phyloP scores from a whole-genome alignment of 2,329 filamentous ascomycete species.

The Fusarium lateritium region DNA sequence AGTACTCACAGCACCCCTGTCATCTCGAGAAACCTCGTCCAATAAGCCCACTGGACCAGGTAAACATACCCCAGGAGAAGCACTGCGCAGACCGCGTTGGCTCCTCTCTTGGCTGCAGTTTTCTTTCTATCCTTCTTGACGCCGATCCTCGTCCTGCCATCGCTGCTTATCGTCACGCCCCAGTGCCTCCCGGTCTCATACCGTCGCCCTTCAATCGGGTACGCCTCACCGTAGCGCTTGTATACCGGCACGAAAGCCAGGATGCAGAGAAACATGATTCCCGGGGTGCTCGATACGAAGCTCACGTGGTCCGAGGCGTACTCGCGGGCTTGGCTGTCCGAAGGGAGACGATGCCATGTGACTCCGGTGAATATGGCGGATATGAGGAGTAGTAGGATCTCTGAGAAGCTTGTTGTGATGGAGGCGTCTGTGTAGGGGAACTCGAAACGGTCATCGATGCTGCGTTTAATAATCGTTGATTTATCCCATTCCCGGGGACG shows the following conservation, averaged over 20 bases:
- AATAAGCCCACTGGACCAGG: constrained; percentile 38
- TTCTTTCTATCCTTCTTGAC: constrained; percentile 21
- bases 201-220: constrained; percentile 41
- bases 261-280: constrained; percentile 37
- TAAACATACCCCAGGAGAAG: constrained; percentile 34
- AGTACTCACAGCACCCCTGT: constrained; percentile 37
- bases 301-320: constrained; percentile 38
- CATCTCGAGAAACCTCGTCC: constrained; percentile 39
- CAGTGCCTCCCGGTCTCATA: constrained; percentile 42
- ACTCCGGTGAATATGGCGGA: constrained; percentile 44
- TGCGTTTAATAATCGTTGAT: constrained; percentile 35
- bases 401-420: constrained; percentile 38
- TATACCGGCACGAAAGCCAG: constrained; percentile 40
- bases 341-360: constrained; percentile 44
- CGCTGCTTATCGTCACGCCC: constrained; percentile 32
- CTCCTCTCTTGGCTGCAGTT: constrained; percentile 24
- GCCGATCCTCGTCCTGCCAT: constrained; percentile 34
- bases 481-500: constrained; percentile 37
- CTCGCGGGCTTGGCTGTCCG: constrained; percentile 20
- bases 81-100: background rate
- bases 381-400: constrained; percentile 39
- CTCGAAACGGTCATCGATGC: constrained; percentile 42
- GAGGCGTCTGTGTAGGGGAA: constrained; percentile 46
- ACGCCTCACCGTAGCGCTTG: constrained; percentile 46
- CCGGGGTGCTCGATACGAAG: constrained; percentile 43